Evolutionary conservation across 2,329 filamentous ascomycete species (phyloP).

Genomic region (Stagonosporopsis cucurbitacearum): DNA sequence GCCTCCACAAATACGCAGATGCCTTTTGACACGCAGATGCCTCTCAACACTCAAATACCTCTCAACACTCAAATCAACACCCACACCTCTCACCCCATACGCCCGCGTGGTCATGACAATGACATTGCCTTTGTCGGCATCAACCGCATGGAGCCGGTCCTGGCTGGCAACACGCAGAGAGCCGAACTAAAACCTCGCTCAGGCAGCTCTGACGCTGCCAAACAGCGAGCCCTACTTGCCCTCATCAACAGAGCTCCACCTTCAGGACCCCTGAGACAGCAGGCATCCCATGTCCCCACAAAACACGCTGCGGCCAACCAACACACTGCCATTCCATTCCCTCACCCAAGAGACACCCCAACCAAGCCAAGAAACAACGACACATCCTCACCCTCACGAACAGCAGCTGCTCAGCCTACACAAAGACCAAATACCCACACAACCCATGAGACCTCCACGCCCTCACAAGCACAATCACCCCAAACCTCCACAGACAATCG

Average conservation of each 20-base stretch:
- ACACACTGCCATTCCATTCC: not conserved
- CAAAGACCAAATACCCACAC: too few species aligned
- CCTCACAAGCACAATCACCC: not conserved
- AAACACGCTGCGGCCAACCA: not conserved
- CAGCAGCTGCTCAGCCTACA: too few species aligned
- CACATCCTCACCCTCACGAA: not conserved
- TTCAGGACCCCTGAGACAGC: not conserved
- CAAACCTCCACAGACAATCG: not conserved
- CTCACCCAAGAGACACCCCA: not conserved
- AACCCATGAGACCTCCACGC: not conserved
- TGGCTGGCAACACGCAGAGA: slow-evolving; percentile 30
- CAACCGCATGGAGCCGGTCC: slow-evolving; percentile 26
- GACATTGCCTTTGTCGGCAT: slow-evolving; percentile 20
- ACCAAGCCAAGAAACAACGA: not conserved
- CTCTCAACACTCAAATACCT: not conserved
- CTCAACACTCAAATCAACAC: too few species aligned
- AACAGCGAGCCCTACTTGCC: not conserved
- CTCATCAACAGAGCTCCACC: not conserved
- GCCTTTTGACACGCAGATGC: slow-evolving; percentile 32
- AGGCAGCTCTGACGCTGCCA: not conserved
- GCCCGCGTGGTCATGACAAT: slow-evolving; percentile 4
- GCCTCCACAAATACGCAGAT: slow-evolving; percentile 24
- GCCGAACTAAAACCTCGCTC: slow-evolving; percentile 17
- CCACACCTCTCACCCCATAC: slow-evolving; percentile 1
- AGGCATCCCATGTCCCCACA: not conserved